Base-by-base conservation (phyloP, 2,329 filamentous ascomycete genomes). In the Davidsoniella virescens region DNA sequence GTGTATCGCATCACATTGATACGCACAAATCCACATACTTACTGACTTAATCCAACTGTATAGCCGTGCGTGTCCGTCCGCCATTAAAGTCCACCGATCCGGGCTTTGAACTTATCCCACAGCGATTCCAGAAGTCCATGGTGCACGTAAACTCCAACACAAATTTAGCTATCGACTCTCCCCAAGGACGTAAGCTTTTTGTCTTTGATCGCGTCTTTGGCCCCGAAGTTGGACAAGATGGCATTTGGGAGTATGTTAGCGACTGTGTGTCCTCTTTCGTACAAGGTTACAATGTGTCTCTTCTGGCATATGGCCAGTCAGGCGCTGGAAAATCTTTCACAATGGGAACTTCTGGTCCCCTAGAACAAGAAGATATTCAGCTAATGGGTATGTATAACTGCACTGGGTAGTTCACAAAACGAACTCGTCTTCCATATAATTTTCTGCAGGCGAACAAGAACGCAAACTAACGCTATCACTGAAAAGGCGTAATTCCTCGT, bases 281-380 rank as follows among this genome's bases (percentile, higher is more conserved):
- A 1, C 87, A 95, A 62, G 92, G 92, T 50, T 98, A 96, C 75
- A 98, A 98, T 76, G 92, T 98, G 52, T 98, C 92, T 3, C 78
- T 98, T 46, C 70, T 98, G 59, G 92, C 92, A 44, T 98, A 98
- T 61, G 92, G 92, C 57, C 92, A 98, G 69, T 98, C 92, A 25
- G 92, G 92, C 51, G 87, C 92, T 9, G 92, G 92, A 58, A 98
- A 98, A 68, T 96, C 90, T 2, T 96, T 94, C 63, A 98, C 92
- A 0, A 98, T 98, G 92, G 92, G 92, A 52, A 98, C 92, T 0
- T 87, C 90, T 0, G 87, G 87, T 4, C 86, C 88, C 2, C 65
- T 65, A 18, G 88, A 95, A 59, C 83, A 93, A 60, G 72, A 70
- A 23, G 73, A 90, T 58, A 56, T 71, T 26, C 75, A 82, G 6